These are phyloP conservation scores for Alternaria novae-zelandiae DNA, from an alignment of 2,329 filamentous ascomycete genomes.

Conservation along the genomic window DNA sequence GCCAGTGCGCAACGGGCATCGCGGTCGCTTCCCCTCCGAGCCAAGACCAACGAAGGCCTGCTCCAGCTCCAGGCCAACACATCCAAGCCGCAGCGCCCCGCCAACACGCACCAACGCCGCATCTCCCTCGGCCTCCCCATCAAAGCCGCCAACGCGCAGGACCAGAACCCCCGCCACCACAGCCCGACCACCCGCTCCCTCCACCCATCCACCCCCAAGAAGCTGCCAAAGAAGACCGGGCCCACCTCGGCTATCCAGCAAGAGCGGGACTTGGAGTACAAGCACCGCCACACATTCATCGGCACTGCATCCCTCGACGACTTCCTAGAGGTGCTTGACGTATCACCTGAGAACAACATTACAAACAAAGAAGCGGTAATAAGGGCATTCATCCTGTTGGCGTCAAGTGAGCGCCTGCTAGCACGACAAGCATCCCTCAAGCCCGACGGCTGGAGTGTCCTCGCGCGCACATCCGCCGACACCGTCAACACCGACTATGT, in stretches of 20 bases:
- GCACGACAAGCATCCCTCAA: constrained; percentile 31
- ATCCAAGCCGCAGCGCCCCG: constrained; percentile 14
- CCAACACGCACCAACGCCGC: constrained; percentile 24
- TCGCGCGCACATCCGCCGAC: constrained; percentile 30
- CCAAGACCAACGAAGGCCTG: constrained; percentile 30
- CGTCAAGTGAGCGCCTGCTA: constrained; percentile 34
- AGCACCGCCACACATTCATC: constrained; percentile 43
- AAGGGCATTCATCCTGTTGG: constrained; percentile 34
- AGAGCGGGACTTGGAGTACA: constrained; percentile 40
- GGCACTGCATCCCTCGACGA: constrained; percentile 40
- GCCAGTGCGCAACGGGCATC: constrained; percentile 16
- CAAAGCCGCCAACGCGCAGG: constrained; percentile 8
- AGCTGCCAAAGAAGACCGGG: constrained; percentile 11
- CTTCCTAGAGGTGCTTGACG: constrained; percentile 37
- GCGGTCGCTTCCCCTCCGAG: constrained; percentile 16
- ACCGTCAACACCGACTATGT: constrained; percentile 29
- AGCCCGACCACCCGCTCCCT: constrained; percentile 13
- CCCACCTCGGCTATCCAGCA: constrained; percentile 15
- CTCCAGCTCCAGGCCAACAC: constrained; percentile 27
- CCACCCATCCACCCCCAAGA: constrained; percentile 3
- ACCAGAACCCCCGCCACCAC: constrained; percentile 4
- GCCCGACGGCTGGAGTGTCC: constrained; percentile 34
- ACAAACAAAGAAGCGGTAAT: constrained; percentile 29
- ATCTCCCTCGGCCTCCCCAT: constrained; percentile 31
- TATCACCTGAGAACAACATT: constrained; percentile 20